Base-by-base conservation (phyloP, 257 asterid genomes). In the Solanum arcanum region DNA sequence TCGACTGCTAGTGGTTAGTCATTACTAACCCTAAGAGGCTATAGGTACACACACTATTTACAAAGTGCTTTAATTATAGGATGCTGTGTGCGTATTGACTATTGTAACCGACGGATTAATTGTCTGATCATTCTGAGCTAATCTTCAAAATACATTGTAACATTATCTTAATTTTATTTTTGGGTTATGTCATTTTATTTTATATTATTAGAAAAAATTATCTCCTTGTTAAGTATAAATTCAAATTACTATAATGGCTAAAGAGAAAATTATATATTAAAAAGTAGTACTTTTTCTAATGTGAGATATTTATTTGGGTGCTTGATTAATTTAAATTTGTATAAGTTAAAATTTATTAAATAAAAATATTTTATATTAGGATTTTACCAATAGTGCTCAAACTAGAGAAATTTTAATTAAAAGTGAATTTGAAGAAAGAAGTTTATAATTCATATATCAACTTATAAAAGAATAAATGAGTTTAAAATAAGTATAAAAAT, bases 101-200 rank as follows among this genome's bases (percentile, higher is more conserved):
- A 74, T 74, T 90, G 91, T 91, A 94, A 91, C 95, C 90, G 95
- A 91, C 91, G 95, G 89, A 87, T 88, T 90, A 89, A 93, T 88
- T 84, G 85, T 87, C 88, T 92, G 90, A 90, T 91, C 88, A 85
- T 89, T 85, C 87, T 90, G 69, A 81, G 85, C 37, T 42, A n/a
- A 41, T 76, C 37, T 76, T n/a, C 37, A 42, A 76, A 5, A 81
- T 81, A 49, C 27, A 81, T 47, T 75, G 33, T 39, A 11, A 39
- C 33, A 6, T 76, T 5, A 11, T 37, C 23, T 21, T 5, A 10
- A 3, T 16, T 33, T 70, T 59, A 3, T 13, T 68, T 70, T 70
- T 72, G n/a, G 12, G 27, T 23, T 9, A 23, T 16, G 6, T 72
- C n/a, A 33, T 70, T 33, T 70, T n/a, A 56, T 56, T 59, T 20